Percentiles rank a stretch among this genome's conserved stretches.
Evolutionary conservation across 208 protist genomes (phyloP).

Genomic region (Vickermania spadyakhi): DNA sequence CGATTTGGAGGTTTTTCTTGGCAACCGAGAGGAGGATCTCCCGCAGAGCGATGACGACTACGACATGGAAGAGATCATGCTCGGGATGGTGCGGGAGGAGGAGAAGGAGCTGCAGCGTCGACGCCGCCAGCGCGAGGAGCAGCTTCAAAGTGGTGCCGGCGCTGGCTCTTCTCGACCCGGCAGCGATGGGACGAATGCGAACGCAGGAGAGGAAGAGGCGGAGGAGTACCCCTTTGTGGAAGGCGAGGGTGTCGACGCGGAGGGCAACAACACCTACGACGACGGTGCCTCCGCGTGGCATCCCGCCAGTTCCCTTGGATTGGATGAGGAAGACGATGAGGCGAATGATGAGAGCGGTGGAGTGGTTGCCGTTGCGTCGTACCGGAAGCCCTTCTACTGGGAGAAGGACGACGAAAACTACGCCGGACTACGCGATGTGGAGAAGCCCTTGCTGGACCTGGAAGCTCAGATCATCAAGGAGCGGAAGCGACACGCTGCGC

Average conservation of each 20-base stretch:
- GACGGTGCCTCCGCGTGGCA: background rate
- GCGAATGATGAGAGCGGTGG: constrained; percentile 3
- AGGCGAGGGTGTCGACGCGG: background rate
- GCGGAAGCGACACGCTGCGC: constrained; percentile 1
- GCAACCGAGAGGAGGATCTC: constrained; percentile 1
- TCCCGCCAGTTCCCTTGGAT: background rate
- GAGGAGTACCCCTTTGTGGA: background rate
- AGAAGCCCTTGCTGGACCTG: background rate
- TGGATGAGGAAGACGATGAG: constrained; percentile 16
- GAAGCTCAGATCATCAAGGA: background rate
- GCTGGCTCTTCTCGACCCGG: constrained; percentile 2
- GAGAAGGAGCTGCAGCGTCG: background rate
- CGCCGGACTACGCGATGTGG: background rate
- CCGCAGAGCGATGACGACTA: constrained; percentile 3
- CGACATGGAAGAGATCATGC: constrained; percentile 5
- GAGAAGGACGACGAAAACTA: constrained; percentile 4
- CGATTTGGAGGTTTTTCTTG: constrained; percentile 17
- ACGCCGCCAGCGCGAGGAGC: background rate
- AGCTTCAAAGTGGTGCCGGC: constrained; percentile 5
- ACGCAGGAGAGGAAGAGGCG: background rate
- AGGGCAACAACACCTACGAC: background rate
- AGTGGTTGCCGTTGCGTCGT: background rate
- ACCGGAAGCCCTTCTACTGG: background rate
- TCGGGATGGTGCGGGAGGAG: background rate
- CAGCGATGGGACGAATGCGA: background rate